These are phyloP conservation scores for Dictyostelium purpureum DNA, from an alignment of 78 protist species.

Conservation along the genomic window DNA sequence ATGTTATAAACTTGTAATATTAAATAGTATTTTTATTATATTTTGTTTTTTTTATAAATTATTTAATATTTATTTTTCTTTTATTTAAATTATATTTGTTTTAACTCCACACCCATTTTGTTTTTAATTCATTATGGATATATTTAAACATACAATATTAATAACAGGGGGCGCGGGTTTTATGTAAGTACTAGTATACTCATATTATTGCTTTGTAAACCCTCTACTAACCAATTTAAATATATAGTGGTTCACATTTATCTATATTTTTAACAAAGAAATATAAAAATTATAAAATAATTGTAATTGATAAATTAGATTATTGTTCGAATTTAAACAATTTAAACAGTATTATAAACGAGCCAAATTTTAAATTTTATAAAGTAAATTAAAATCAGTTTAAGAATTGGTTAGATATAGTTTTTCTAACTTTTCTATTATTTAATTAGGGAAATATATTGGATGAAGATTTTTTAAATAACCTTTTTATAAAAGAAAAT, in stretches of 20 bases:
- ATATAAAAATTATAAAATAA: conserved; percentile 66
- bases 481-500: conserved; percentile 69
- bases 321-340: conserved; percentile 89
- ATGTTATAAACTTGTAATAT: no score
- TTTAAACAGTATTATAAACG: conserved; percentile 19
- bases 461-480: conserved; percentile 68
- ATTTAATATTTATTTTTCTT: no score
- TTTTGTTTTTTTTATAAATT: no score
- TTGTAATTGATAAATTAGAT: conserved; percentile 90
- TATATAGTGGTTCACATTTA: conserved; percentile 83
- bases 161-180: background rate
- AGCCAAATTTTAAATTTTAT: conserved; percentile 75
- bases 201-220: no score
- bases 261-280: background rate
- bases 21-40: no score
- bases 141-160: background rate
- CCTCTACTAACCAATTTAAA: no score
- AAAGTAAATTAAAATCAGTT: conserved; percentile 24
- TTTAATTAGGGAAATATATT: conserved; percentile 86
- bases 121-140: no score
- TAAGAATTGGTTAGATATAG: background rate
- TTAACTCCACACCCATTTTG: no score
- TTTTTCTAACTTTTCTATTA: background rate
- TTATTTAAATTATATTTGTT: no score
- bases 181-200: background rate